Percentiles rank a stretch among this genome's conserved stretches.
Evolutionary conservation across 2,329 filamentous ascomycete genomes (phyloP).

Genomic region (Curvularia lunata): DNA sequence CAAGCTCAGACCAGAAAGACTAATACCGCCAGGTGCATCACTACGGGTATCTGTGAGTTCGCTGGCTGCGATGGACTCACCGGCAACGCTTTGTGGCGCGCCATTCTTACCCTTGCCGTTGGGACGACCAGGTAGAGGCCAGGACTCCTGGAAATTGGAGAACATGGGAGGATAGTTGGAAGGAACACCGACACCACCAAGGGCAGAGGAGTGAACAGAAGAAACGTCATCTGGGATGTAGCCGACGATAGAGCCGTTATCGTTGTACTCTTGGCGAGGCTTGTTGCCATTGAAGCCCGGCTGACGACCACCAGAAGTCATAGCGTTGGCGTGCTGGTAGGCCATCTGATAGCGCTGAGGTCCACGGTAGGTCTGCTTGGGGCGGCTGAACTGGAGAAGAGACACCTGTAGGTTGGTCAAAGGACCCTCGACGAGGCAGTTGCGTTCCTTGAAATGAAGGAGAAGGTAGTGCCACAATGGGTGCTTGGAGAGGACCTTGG

Average conservation of each 20-base stretch:
- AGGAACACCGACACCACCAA: slow-evolving; percentile 82
- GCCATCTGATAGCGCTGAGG: slow-evolving; percentile 87
- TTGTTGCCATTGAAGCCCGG: slow-evolving; percentile 56
- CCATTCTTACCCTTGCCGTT: slow-evolving; percentile 69
- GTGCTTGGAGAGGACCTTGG: slow-evolving; percentile 96
- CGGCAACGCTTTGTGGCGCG: slow-evolving; percentile 78
- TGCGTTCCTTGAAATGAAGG: slow-evolving; percentile 94
- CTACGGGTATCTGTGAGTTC: slow-evolving; percentile 85
- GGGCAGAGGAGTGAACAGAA: slow-evolving; percentile 88
- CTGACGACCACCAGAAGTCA: slow-evolving; percentile 57
- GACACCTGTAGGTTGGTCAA: slow-evolving; percentile 96
- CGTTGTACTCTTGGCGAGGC: slow-evolving; percentile 64
- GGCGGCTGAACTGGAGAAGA: slow-evolving; percentile 90
- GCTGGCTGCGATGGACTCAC: slow-evolving; percentile 89
- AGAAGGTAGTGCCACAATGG: slow-evolving; percentile 96
- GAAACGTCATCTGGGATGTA: slow-evolving; percentile 98
- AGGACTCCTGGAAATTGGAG: slow-evolving; percentile 86
- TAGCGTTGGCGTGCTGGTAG: slow-evolving; percentile 69
- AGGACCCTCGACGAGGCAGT: slow-evolving; percentile 94
- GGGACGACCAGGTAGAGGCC: slow-evolving; percentile 82
- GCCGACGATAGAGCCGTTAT: slow-evolving; percentile 87
- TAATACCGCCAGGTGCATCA: slow-evolving; percentile 83
- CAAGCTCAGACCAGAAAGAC: slow-evolving; percentile 81
- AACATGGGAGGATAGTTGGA: slow-evolving; percentile 95
- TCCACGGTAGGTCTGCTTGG: slow-evolving; percentile 88